Base-by-base conservation (phyloP, 169 alveolate genomes). In the Neospora caninum region DNA sequence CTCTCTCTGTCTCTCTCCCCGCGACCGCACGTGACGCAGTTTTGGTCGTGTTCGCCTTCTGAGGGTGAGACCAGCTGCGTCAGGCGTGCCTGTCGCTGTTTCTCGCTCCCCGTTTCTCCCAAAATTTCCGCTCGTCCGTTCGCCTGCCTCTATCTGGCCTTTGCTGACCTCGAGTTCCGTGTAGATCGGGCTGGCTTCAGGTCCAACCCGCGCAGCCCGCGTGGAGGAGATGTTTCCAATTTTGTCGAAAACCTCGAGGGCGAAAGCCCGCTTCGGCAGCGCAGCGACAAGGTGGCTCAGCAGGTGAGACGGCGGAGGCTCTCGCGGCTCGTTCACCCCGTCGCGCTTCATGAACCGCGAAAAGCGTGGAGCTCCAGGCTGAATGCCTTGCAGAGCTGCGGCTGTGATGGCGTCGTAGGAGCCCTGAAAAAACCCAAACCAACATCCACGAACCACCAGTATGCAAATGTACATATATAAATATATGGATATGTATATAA, bases 321-420 rank as follows among this genome's bases (percentile, higher is more conserved):
- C 25, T 18, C 49, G 67, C 36, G 58, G 87, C 69, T 82, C 92
- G 34, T 58, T 87, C 70, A 82, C 82, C n/a, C 36, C 80, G 88
- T 82, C 89, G 38, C 10, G 64, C 41, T 31, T 41, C 69, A 78
- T n/a, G 36, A 22, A n/a, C 67, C 82, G 92, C 67, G 92, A 82
- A 0, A 92, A 82, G 42, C 95, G 84, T 4, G 95, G 91, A 29
- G 91, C 83, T 39, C 95, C 95, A n/a, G 95, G 92, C 38, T 88
- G 88, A 73, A 92, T 53, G 45, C 95, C 95, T n/a, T 92, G 95
- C 80, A 92, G 88, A 80, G 78, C 80, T 27, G 95, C 95, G 7
- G 67, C 45, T 22, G 82, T 64, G 92, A 84, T 31, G 41, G 95
- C 91, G 80, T 92, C 83, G 88, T 78, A 92, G 34, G 92, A 49